phyloP scores from a whole-genome alignment of 352 stramenopile species.

The Globisporangium camurandrum region DNA sequence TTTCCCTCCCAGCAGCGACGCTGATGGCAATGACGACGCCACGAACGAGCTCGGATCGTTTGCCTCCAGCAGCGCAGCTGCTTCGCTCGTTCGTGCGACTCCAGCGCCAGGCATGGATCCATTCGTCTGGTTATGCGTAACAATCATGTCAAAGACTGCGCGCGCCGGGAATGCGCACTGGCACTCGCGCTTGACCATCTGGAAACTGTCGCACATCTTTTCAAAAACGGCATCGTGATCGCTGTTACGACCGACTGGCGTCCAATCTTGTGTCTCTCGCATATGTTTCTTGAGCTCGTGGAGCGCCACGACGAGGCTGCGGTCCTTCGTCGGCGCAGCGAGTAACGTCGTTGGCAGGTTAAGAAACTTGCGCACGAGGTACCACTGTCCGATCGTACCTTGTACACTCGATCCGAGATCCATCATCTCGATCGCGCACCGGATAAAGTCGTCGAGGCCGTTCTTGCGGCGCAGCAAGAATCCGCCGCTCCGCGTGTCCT shows the following conservation, averaged over 20 bases:
- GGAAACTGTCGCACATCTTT: conserved; percentile 48
- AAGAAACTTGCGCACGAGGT: conserved; percentile 57
- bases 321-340: conserved; percentile 39
- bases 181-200: conserved; percentile 56
- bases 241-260: conserved; percentile 17
- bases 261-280: conserved; percentile 30
- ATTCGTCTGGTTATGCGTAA: no score
- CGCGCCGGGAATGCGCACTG: conserved; percentile 57
- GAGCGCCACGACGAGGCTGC: conserved; percentile 36
- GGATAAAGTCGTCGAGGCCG: conserved; percentile 62
- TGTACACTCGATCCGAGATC: conserved; percentile 33
- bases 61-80: neutral
- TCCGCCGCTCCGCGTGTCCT: conserved; percentile 25
- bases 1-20: no score
- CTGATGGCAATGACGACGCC: neutral
- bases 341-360: conserved; percentile 31
- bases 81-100: neutral
- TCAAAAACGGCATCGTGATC: conserved; percentile 49
- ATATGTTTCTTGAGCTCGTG: conserved; percentile 47
- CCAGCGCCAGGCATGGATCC: no score
- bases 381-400: conserved; percentile 54
- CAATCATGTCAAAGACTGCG: conserved; percentile 66
- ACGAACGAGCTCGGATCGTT: neutral
- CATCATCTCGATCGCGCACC: conserved; percentile 49
- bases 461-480: conserved; percentile 60